phyloP scores from a whole-genome alignment of 2,329 filamentous ascomycete species.

The Diaporthe ampelina region DNA sequence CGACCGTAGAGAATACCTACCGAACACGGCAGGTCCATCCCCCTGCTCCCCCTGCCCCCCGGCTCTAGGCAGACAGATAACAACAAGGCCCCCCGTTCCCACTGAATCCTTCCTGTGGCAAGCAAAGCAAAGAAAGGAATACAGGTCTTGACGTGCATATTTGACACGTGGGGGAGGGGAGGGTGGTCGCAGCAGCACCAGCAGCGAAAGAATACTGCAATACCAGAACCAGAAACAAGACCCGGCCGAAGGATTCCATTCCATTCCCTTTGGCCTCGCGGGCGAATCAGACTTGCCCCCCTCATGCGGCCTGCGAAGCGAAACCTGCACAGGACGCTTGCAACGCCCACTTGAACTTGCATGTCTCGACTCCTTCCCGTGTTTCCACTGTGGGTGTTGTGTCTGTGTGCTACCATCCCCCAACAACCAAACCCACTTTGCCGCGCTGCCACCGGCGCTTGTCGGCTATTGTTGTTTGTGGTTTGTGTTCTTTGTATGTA shows the following conservation, averaged over 20 bases:
- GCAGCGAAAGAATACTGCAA: not conserved
- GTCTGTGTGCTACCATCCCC: slow-evolving; percentile 1
- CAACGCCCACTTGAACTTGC: not conserved
- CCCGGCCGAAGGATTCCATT: not conserved
- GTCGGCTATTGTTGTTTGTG: not conserved
- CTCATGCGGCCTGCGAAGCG: too few species aligned
- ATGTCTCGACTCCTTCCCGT: slow-evolving; percentile 4
- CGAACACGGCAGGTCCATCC: not conserved
- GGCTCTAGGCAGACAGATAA: slow-evolving; percentile 32
- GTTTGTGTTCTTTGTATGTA: too few species aligned
- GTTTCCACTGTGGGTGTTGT: slow-evolving; percentile 4
- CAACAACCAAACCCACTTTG: not conserved
- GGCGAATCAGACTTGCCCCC: not conserved
- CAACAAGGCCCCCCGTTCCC: not conserved
- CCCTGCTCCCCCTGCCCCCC: not conserved
- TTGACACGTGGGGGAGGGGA: slow-evolving; percentile 11
- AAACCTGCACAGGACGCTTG: not conserved
- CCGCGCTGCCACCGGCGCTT: slow-evolving; percentile 21
- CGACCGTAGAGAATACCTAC: not conserved
- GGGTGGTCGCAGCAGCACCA: not conserved
- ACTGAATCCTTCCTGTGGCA: not conserved
- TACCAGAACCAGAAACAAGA: not conserved
- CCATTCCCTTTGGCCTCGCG: not conserved
- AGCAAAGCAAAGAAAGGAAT: not conserved
- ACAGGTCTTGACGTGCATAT: slow-evolving; percentile 31